phyloP scores from a whole-genome alignment of 805 yeast genomes.

The Yarrowia keelungensis region DNA sequence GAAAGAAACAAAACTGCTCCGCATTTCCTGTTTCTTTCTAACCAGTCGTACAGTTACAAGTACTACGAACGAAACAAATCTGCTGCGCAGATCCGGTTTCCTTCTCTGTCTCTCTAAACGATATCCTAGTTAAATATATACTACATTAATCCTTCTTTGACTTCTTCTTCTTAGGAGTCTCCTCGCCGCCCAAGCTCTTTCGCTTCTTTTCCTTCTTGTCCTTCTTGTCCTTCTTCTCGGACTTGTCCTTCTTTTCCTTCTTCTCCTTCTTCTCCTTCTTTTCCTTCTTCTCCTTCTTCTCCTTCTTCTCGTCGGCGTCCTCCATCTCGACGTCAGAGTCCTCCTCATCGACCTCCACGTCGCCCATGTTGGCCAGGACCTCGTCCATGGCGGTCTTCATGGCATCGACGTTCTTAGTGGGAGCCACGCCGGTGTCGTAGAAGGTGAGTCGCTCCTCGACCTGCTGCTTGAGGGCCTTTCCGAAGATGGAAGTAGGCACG shows the following conservation, averaged over 20 bases:
- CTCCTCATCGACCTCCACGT: slow-evolving; percentile 56
- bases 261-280: slow-evolving; percentile 53
- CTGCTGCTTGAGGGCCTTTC: slow-evolving; percentile 90
- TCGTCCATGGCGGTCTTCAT: slow-evolving; percentile 87
- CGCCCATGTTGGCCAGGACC: slow-evolving; percentile 53
- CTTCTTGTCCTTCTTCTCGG: slow-evolving; percentile 57
- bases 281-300: slow-evolving; percentile 49
- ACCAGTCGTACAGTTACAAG: too few relatives aligned
- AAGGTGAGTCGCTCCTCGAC: slow-evolving; percentile 97
- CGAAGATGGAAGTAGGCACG: slow-evolving; percentile 88
- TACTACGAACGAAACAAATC: too few relatives aligned
- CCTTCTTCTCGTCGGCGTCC: slow-evolving; percentile 48
- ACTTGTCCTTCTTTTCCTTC: slow-evolving; percentile 53
- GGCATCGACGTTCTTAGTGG: slow-evolving; percentile 95
- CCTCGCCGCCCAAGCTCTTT: slow-evolving; percentile 41
- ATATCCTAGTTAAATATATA: slow-evolving; percentile 33
- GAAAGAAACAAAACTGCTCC: too few relatives aligned
- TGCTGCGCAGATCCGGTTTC: too few relatives aligned
- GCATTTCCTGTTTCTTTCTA: too few relatives aligned
- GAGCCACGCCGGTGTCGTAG: slow-evolving; percentile 95
- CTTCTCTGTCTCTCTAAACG: too few relatives aligned
- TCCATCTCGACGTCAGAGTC: slow-evolving; percentile 50
- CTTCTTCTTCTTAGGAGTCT: slow-evolving; percentile 43
- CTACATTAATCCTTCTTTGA: slow-evolving; percentile 42
- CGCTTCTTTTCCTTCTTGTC: slow-evolving; percentile 61